phyloP scores from a whole-genome alignment of 306 rosid genomes.

The Trifolium subterraneum region DNA sequence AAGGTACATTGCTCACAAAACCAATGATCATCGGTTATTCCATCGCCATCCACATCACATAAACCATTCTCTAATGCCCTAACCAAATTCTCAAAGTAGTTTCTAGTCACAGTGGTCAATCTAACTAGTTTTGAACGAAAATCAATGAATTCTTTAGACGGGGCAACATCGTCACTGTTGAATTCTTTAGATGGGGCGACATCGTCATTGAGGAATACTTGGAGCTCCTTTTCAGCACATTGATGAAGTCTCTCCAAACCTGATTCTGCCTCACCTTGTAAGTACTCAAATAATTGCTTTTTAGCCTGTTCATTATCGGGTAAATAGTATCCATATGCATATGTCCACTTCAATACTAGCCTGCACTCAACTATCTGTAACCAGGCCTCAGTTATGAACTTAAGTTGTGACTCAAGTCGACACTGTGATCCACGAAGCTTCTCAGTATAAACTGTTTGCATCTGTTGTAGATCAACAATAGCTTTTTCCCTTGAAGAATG shows the following conservation, averaged over 20 bases:
- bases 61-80: conserved; percentile 72
- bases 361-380: conserved; percentile 99
- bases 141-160: conserved; percentile 27
- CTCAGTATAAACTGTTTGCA: conserved; percentile 91
- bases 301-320: conserved; percentile 77
- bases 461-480: conserved; percentile 81
- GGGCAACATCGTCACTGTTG: conserved; percentile 11
- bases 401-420: conserved; percentile 94
- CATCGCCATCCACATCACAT: conserved; percentile 57
- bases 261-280: conserved; percentile 89
- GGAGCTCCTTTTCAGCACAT: conserved; percentile 79
- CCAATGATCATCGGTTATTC: conserved; percentile 52
- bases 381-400: conserved; percentile 98
- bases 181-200: conserved; percentile 61
- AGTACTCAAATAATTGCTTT: conserved; percentile 77
- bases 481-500: conserved; percentile 97
- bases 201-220: conserved; percentile 60
- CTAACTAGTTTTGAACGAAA: conserved; percentile 76
- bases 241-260: conserved; percentile 86
- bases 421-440: conserved; percentile 88
- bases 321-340: conserved; percentile 92
- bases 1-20: conserved; percentile 57
- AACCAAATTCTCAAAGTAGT: conserved; percentile 73
- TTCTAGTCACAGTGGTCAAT: conserved; percentile 71
- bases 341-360: conserved; percentile 95